Evolutionary conservation across 2,329 filamentous ascomycete genomes (phyloP).

Genomic region (Calonectria pauciramosa): DNA sequence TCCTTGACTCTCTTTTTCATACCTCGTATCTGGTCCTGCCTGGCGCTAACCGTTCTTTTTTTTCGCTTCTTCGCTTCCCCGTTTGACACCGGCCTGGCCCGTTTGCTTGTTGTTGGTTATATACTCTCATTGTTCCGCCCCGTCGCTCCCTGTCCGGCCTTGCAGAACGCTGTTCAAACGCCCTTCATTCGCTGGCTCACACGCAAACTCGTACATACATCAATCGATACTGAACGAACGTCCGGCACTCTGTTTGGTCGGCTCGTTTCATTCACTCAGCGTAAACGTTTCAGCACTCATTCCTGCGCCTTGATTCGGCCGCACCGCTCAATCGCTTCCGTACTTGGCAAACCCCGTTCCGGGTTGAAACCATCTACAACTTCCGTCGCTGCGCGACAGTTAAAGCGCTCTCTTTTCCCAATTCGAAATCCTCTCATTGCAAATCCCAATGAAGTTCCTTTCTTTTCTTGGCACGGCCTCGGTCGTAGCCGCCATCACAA

Average conservation of each 20-base stretch:
- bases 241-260: not conserved
- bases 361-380: not conserved
- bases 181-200: not conserved
- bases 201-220: not conserved
- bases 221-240: not conserved
- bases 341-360: not conserved
- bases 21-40: constrained; percentile 15
- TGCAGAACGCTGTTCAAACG: not conserved
- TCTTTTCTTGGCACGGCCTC: constrained; percentile 18
- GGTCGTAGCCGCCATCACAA: constrained; percentile 14
- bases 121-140: constrained; percentile 12
- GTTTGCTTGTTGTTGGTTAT: constrained; percentile 12
- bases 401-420: not conserved
- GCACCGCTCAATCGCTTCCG: not conserved
- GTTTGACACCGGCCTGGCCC: constrained; percentile 4
- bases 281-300: not conserved
- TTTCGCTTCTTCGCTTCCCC: not conserved
- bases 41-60: constrained; percentile 17
- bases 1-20: constrained; percentile 19
- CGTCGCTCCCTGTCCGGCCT: not conserved
- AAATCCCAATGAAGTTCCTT: constrained; percentile 24
- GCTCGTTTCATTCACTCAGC: not conserved
- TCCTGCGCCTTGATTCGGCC: not conserved
- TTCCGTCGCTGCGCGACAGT: constrained; percentile 16
- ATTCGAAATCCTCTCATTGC: not conserved